phyloP scores from a whole-genome alignment of 2,329 filamentous ascomycete genomes.

The Sporothrix curviconia region DNA sequence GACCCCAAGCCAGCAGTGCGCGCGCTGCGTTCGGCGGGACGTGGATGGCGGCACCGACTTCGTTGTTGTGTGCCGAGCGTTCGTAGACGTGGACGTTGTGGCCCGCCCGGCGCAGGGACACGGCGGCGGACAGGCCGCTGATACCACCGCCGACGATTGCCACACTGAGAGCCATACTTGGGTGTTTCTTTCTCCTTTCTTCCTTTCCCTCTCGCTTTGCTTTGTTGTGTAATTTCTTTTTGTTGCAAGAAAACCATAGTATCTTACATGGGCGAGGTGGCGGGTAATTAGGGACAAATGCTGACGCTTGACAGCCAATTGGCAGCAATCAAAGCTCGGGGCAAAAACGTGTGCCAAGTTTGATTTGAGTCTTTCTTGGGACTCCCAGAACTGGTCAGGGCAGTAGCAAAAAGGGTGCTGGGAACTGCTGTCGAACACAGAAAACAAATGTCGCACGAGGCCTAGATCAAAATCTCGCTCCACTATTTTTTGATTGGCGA shows the following conservation, averaged over 20 bases:
- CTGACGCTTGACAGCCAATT: too few relatives aligned
- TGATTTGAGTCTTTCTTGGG: neutral
- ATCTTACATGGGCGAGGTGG: too few relatives aligned
- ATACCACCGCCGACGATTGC: constrained; percentile 3
- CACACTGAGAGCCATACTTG: neutral
- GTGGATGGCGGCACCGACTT: neutral
- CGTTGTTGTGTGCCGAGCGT: neutral
- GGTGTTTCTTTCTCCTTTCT: too few relatives aligned
- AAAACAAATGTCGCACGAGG: neutral
- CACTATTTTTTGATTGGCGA: too few relatives aligned
- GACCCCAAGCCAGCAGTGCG: neutral
- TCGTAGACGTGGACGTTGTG: neutral
- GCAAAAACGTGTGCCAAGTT: neutral
- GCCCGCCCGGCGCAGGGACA: constrained; percentile 1
- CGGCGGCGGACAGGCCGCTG: neutral
- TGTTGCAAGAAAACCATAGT: too few relatives aligned
- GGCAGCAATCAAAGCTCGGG: too few relatives aligned
- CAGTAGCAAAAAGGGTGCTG: too few relatives aligned
- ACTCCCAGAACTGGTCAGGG: too few relatives aligned
- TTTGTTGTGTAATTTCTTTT: neutral
- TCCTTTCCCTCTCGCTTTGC: neutral
- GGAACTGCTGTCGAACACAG: neutral
- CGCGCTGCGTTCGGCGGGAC: constrained; percentile 3
- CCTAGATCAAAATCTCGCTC: neutral
- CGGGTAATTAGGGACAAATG: too few relatives aligned